Conservation (phyloP, 208 protist genomes). For the Trypanosomatidae sp. region DNA sequence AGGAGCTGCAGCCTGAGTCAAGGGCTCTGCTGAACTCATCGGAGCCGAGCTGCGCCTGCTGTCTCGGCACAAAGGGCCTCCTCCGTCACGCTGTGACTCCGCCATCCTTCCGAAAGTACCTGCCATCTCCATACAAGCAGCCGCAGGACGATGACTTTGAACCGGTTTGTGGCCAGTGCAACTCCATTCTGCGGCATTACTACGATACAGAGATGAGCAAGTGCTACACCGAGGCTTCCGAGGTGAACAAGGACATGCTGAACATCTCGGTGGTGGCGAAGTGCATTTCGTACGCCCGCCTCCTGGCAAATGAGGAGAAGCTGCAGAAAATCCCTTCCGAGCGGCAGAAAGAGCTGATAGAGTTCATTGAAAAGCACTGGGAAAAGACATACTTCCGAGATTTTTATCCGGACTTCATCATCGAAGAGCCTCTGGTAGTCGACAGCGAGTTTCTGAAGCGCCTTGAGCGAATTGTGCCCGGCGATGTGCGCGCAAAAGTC, state of each 20-base stretch:
- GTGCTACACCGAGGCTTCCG: conserved; percentile 23
- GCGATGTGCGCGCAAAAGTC: conserved; percentile 23
- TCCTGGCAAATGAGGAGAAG: conserved; percentile 19
- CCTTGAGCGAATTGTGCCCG: conserved; percentile 20
- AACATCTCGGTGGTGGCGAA: conserved; percentile 15
- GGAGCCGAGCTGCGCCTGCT: conserved; percentile 35
- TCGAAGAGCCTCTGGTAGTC: conserved; percentile 6
- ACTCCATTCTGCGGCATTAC: conserved; percentile 22
- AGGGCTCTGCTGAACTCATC: conserved; percentile 13
- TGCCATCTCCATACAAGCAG: conserved; percentile 16
- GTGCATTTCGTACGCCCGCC: conserved; percentile 32
- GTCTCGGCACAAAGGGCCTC: conserved; percentile 30
- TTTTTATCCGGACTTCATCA: conserved; percentile 9
- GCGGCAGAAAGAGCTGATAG: conserved; percentile 19
- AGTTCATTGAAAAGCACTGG: conserved; percentile 33
- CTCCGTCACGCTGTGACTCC: conserved; percentile 42
- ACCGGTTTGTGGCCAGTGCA: conserved; percentile 40
- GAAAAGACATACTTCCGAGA: conserved; percentile 25
- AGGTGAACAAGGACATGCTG: not conserved
- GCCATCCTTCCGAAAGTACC: conserved; percentile 40
- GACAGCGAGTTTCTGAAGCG: conserved; percentile 17
- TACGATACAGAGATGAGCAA: conserved; percentile 34
- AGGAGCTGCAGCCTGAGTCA: conserved; percentile 32
- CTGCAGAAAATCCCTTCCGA: conserved; percentile 16
- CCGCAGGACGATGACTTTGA: conserved; percentile 28